Conservation (phyloP, 2,329 filamentous ascomycete genomes). For the Thelonectria rubi region DNA sequence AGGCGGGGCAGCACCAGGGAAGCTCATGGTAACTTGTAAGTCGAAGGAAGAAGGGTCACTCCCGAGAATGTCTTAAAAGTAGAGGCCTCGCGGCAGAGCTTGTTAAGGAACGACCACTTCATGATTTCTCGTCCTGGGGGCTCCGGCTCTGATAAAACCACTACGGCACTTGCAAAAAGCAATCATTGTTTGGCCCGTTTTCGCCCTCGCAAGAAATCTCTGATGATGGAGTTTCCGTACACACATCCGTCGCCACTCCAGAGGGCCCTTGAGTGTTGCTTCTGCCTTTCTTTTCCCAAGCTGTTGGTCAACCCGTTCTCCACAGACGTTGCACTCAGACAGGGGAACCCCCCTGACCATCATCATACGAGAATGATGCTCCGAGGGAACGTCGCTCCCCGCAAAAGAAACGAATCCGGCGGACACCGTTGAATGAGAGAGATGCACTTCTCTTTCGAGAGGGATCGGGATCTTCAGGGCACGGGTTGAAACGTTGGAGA, state of each 20-base stretch:
- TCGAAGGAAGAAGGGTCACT: background rate
- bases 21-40: conserved; percentile 23
- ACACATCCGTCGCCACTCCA: background rate
- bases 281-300: background rate
- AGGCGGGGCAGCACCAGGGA: conserved; percentile 26
- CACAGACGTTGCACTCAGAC: conserved; percentile 3
- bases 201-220: background rate
- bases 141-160: background rate
- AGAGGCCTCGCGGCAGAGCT: background rate
- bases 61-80: background rate
- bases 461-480: background rate
- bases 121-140: background rate
- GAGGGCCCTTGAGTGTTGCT: background rate
- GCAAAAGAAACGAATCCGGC: background rate
- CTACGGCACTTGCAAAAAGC: background rate
- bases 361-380: conserved; percentile 6
- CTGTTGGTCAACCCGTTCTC: background rate
- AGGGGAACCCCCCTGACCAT: background rate
- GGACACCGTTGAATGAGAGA: background rate
- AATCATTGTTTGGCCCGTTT: background rate
- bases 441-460: background rate
- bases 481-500: background rate
- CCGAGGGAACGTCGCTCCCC: background rate
- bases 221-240: background rate
- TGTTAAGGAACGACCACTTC: background rate